Conservation (phyloP, 129 eudicot genomes). For the Helichrysum umbraculigerum region DNA sequence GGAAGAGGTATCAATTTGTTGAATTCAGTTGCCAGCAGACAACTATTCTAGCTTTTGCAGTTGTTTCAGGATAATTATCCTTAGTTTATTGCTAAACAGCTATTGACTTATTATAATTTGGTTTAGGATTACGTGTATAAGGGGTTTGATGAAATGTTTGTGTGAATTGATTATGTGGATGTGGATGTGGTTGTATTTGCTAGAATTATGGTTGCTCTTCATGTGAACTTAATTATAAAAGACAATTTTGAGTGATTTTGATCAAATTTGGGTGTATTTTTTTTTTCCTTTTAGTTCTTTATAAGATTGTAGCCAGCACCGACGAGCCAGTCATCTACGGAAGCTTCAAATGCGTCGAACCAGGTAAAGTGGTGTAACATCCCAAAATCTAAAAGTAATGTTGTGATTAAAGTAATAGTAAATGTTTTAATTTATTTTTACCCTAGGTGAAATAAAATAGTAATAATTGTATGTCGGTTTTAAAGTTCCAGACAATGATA, state of each 20-base stretch:
- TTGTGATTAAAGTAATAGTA: too few species aligned
- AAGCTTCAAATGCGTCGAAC: conserved; percentile 64
- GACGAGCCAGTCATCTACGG: conserved; percentile 61
- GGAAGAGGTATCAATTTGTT: conserved; percentile 75
- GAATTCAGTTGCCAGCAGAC: conserved; percentile 62
- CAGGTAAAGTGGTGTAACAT: conserved; percentile 82
- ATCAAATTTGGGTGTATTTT: not conserved
- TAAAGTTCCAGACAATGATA: too few species aligned
- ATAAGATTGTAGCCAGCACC: conserved; percentile 47
- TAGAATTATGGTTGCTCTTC: not conserved
- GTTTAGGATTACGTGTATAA: not conserved
- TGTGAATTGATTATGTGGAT: not conserved
- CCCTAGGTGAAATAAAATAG: too few species aligned
- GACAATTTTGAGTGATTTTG: not conserved
- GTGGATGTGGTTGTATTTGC: conserved; percentile 16
- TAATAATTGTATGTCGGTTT: too few species aligned
- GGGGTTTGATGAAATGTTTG: conserved; percentile 11
- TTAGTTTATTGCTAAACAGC: conserved; percentile 95
- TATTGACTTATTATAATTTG: conserved; percentile 14
- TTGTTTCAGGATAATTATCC: conserved; percentile 91
- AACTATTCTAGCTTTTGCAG: conserved; percentile 71
- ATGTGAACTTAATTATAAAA: not conserved
- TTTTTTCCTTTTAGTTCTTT: not conserved
- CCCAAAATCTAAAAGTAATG: too few species aligned
- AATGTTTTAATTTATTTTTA: too few species aligned